Conservation (phyloP, 495 filamentous ascomycete genomes). For the Penicillium paxilli region DNA sequence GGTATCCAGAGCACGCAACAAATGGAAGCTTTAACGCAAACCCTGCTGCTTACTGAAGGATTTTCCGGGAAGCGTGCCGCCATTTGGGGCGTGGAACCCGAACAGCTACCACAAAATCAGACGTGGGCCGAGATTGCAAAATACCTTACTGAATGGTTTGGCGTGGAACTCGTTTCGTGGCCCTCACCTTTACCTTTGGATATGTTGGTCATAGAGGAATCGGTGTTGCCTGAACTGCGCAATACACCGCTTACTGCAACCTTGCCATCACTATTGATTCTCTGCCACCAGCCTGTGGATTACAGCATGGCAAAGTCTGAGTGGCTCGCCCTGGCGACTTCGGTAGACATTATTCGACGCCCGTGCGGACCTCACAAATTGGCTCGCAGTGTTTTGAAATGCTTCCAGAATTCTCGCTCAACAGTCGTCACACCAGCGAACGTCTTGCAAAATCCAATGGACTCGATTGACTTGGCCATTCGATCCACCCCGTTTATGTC, state of each 20-base stretch:
- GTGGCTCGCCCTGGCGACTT: conserved; percentile 33
- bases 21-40: conserved; percentile 24
- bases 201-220: conserved; percentile 44
- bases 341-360: conserved; percentile 48
- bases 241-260: conserved; percentile 10
- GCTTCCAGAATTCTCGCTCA: conserved; percentile 23
- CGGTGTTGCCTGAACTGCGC: conserved; percentile 22
- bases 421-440: conserved; percentile 13
- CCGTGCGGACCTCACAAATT: conserved; percentile 67
- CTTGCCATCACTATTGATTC: conserved; percentile 35
- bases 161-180: conserved; percentile 41
- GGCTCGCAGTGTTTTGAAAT: conserved; percentile 51
- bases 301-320: conserved; percentile 25
- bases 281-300: conserved; percentile 38
- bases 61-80: conserved; percentile 25
- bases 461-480: conserved; percentile 7
- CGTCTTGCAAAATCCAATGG: conserved; percentile 12
- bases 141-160: conserved; percentile 48
- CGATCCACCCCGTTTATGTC: conserved; percentile 7
- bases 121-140: conserved; percentile 26
- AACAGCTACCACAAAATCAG: conserved; percentile 3
- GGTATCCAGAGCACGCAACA: conserved; percentile 16
- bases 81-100: conserved; percentile 29
- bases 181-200: conserved; percentile 29
- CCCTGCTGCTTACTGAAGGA: conserved; percentile 27